Evolutionary conservation across 192 early-diverging fungal genomes (phyloP).

Genomic region (Funneliformis geosporum): DNA sequence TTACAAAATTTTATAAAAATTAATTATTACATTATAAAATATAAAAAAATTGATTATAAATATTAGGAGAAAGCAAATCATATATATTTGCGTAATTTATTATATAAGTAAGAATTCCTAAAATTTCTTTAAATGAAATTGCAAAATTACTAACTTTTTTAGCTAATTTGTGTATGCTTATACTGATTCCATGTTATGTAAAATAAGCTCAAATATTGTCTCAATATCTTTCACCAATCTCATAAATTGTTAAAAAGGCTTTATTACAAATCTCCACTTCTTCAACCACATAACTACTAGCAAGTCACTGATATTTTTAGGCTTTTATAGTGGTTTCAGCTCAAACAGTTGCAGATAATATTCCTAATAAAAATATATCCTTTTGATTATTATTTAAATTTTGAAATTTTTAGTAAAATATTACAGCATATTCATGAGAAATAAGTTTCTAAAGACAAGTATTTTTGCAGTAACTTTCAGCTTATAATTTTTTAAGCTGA

Average conservation of each 20-base stretch:
- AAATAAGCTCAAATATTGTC: background rate
- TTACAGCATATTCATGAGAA: too few relatives aligned
- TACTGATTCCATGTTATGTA: background rate
- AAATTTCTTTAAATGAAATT: background rate
- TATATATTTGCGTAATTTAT: constrained; percentile 2
- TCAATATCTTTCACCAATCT: background rate
- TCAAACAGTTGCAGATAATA: too few relatives aligned
- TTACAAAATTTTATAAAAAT: too few relatives aligned
- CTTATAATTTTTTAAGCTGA: too few relatives aligned
- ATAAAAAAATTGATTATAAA: background rate
- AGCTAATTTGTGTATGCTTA: background rate
- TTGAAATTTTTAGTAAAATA: too few relatives aligned
- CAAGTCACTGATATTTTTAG: background rate
- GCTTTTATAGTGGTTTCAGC: background rate
- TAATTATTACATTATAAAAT: background rate
- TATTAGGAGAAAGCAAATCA: background rate
- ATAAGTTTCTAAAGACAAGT: too few relatives aligned
- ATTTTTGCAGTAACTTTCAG: too few relatives aligned
- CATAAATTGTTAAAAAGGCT: background rate
- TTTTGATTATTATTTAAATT: too few relatives aligned
- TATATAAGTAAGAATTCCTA: background rate
- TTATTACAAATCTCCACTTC: background rate
- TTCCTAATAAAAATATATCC: too few relatives aligned
- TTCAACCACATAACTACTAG: background rate
- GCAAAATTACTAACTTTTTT: background rate